A percentile compares a stretch with the other conserved stretches of the same genome.
These are phyloP conservation scores for Calonectria fujianensis DNA, from an alignment of 2,329 filamentous ascomycete genomes.

Conservation along the genomic window DNA sequence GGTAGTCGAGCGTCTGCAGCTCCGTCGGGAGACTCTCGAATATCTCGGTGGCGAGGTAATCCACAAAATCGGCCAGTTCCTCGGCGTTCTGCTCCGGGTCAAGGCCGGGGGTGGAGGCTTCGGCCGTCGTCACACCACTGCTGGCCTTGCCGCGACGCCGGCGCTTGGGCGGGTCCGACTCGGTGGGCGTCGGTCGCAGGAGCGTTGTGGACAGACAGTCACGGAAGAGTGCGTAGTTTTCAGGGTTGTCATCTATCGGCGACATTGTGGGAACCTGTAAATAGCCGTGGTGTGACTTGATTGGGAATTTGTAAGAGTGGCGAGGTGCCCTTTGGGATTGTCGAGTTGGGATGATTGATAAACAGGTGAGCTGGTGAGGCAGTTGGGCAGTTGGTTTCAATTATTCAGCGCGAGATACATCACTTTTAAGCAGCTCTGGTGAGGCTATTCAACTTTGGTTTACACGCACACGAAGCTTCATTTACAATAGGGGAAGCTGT, in stretches of 20 bases:
- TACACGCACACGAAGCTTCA: neutral
- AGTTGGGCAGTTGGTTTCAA: constrained; percentile 38
- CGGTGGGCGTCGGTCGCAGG: constrained; percentile 74
- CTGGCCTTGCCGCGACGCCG: constrained; percentile 59
- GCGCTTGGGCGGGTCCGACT: constrained; percentile 66
- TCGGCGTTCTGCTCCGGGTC: constrained; percentile 68
- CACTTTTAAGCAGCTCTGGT: neutral
- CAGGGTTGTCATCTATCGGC: constrained; percentile 47
- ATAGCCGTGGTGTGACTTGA: constrained; percentile 29
- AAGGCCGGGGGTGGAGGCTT: constrained; percentile 37
- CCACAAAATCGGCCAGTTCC: constrained; percentile 86
- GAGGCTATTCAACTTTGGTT: neutral
- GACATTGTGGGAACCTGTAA: constrained; percentile 44
- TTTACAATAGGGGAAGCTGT: constrained; percentile 27
- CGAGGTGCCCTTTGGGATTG: constrained; percentile 10
- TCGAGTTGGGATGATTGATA: neutral
- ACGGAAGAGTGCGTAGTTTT: constrained; percentile 76
- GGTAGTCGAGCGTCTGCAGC: constrained; percentile 78
- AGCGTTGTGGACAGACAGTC: constrained; percentile 84
- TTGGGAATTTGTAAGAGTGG: constrained; percentile 6
- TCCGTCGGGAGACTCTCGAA: constrained; percentile 79
- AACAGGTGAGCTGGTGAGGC: constrained; percentile 41
- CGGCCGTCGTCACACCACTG: constrained; percentile 37
- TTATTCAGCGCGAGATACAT: constrained; percentile 8
- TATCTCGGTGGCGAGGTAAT: constrained; percentile 83